Percentiles rank a stretch among this genome's conserved stretches.
These are phyloP conservation scores for Saccharomycopsis crataegensis DNA, from an alignment of 1,139 yeast genomes.

Conservation along the genomic window DNA sequence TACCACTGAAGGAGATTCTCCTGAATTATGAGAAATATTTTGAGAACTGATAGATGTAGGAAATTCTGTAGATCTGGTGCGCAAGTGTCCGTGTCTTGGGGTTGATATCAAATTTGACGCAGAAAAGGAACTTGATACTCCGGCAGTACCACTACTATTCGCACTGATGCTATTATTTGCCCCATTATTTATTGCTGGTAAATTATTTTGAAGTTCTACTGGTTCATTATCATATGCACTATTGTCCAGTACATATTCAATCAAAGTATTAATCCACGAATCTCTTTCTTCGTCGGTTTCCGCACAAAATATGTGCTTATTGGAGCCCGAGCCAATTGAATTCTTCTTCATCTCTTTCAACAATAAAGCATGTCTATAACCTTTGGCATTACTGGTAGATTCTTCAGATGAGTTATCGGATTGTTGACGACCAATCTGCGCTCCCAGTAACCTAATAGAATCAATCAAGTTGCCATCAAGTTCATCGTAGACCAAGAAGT, in stretches of 20 bases:
- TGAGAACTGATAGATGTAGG: neutral
- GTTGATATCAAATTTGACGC: constrained; percentile 1
- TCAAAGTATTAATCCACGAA: constrained; percentile 60
- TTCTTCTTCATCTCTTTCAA: constrained; percentile 56
- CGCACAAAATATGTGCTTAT: constrained; percentile 71
- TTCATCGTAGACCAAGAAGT: constrained; percentile 50
- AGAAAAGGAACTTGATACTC: constrained; percentile 4
- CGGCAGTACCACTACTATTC: neutral
- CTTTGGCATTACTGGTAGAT: constrained; percentile 46
- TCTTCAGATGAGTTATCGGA: constrained; percentile 2
- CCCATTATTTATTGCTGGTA: neutral
- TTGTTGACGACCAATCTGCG: constrained; percentile 56
- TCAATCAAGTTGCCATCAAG: constrained; percentile 58
- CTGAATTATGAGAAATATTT: neutral
- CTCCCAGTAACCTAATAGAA: constrained; percentile 46
- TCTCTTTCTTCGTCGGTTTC: constrained; percentile 78
- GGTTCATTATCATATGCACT: constrained; percentile 19
- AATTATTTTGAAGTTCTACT: constrained; percentile 12
- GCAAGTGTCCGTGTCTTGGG: constrained; percentile 5
- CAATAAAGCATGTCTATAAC: constrained; percentile 72
- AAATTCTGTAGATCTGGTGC: constrained; percentile 12
- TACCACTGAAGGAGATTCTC: constrained; percentile 6
- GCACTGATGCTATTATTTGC: neutral
- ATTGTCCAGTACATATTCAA: constrained; percentile 33
- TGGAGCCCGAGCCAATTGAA: constrained; percentile 45